phyloP scores from a whole-genome alignment of 225 moss, liverwort and hornwort species.

The Asterella californica region DNA sequence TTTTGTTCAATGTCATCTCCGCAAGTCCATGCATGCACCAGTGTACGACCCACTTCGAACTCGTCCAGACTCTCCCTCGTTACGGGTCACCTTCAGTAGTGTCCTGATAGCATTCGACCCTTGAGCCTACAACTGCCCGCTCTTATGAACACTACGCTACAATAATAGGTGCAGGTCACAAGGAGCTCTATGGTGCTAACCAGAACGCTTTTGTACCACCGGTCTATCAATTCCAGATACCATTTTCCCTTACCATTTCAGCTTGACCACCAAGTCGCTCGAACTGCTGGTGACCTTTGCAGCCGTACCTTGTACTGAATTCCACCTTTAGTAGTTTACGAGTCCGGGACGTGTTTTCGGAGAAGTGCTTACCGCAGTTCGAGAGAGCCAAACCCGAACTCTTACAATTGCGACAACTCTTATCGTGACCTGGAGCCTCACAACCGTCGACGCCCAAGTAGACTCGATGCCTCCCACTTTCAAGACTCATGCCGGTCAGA shows the following conservation, averaged over 20 bases:
- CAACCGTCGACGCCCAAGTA: background rate
- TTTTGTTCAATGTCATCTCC: background rate
- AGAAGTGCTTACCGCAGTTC: background rate
- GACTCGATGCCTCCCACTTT: background rate
- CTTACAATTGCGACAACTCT: background rate
- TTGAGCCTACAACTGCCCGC: background rate
- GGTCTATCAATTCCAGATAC: background rate
- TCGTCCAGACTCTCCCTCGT: background rate
- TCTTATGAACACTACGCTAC: background rate
- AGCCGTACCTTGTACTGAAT: background rate
- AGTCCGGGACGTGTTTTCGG: background rate
- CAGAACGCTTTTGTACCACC: background rate
- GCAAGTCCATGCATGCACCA: background rate
- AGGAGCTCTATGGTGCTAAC: background rate
- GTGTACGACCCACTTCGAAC: background rate
- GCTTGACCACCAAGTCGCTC: background rate
- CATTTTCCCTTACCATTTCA: background rate
- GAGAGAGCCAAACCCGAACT: background rate
- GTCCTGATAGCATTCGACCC: background rate
- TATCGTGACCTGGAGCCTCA: background rate
- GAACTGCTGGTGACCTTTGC: background rate
- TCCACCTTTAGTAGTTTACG: background rate
- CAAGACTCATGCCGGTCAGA: background rate
- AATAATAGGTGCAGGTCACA: background rate
- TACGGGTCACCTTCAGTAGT: background rate